These are phyloP conservation scores for Tetragonia tetragonoides DNA, from an alignment of 148 eudicot species.

Conservation along the genomic window DNA sequence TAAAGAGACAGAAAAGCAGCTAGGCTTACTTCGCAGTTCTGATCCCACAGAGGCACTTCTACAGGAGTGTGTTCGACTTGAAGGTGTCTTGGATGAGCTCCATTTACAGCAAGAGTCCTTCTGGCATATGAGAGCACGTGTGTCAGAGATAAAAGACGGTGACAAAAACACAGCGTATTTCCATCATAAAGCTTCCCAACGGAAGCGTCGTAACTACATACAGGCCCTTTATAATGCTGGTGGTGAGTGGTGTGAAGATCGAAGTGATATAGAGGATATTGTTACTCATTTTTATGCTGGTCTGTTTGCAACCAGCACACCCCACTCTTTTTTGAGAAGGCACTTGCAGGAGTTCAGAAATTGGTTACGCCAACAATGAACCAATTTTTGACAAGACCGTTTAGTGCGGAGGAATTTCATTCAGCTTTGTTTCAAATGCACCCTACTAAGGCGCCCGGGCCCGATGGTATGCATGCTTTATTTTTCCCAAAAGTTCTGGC, in stretches of 20 bases:
- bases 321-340: not conserved
- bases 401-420: not conserved
- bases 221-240: not conserved
- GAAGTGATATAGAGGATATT: not conserved
- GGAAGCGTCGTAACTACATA: not conserved
- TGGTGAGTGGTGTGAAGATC: not conserved
- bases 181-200: not conserved
- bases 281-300: not conserved
- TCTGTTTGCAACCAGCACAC: not conserved
- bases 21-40: no score
- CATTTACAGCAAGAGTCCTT: not conserved
- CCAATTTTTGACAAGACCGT: not conserved
- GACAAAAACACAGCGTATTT: not conserved
- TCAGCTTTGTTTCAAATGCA: not conserved
- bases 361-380: not conserved
- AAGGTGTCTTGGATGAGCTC: not conserved
- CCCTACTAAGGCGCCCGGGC: not conserved
- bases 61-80: not conserved
- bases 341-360: not conserved
- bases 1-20: no score
- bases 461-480: slow-evolving; percentile 3
- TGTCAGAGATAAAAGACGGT: not conserved
- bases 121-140: not conserved
- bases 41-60: no score
- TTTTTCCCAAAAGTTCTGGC: slow-evolving; percentile 1